Evolutionary conservation across 2,329 filamentous ascomycete species (phyloP).

Genomic region (Colletotrichum simmondsii): DNA sequence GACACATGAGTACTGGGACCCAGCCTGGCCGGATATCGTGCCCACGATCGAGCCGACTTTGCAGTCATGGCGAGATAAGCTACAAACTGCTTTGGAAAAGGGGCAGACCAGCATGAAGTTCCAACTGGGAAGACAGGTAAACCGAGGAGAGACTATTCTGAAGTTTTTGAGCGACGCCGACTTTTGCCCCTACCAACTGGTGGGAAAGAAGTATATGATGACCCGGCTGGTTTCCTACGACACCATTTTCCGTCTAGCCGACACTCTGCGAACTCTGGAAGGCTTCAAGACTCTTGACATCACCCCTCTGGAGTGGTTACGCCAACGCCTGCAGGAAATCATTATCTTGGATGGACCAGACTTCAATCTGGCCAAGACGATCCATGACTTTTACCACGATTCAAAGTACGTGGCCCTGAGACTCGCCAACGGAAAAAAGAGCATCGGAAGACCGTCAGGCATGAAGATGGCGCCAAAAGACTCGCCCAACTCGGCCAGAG

Average conservation of each 20-base stretch:
- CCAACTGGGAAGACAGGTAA: constrained; percentile 65
- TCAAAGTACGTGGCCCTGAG: constrained; percentile 60
- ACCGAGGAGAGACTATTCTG: constrained; percentile 63
- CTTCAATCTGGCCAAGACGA: constrained; percentile 62
- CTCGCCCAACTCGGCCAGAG: constrained; percentile 35
- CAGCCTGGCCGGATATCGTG: constrained; percentile 60
- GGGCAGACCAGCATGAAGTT: constrained; percentile 56
- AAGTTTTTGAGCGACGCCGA: constrained; percentile 61
- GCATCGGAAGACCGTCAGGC: constrained; percentile 66
- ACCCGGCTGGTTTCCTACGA: constrained; percentile 62
- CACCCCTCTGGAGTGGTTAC: constrained; percentile 65
- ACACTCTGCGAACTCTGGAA: constrained; percentile 63
- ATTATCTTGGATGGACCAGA: constrained; percentile 51
- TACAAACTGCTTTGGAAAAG: constrained; percentile 49
- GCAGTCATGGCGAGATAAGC: constrained; percentile 60
- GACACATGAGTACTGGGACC: constrained; percentile 66
- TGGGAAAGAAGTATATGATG: constrained; percentile 62
- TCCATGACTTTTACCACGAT: constrained; percentile 68
- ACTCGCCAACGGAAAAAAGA: constrained; percentile 64
- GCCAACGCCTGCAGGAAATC: constrained; percentile 66
- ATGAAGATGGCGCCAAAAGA: constrained; percentile 48
- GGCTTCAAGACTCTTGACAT: constrained; percentile 63
- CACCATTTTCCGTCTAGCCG: constrained; percentile 65
- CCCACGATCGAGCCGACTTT: constrained; percentile 54
- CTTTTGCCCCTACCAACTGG: constrained; percentile 67